phyloP scores from a whole-genome alignment of 148 eudicot species.

The Cornus florida region DNA sequence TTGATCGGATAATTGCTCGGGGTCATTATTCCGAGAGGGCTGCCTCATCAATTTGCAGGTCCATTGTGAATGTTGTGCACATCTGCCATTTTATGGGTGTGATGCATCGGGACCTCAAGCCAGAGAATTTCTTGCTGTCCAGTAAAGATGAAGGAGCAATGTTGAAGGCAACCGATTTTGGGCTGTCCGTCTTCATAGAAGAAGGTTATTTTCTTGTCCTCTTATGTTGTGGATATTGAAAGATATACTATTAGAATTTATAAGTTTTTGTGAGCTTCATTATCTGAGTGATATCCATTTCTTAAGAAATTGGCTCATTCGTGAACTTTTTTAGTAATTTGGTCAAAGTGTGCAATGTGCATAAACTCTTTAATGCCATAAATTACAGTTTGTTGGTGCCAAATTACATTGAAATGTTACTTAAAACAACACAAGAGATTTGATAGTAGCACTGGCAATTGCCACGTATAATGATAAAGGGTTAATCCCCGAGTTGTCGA shows the following conservation, averaged over 20 bases:
- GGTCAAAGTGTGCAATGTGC: not conserved
- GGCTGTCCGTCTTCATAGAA: conserved; percentile 82
- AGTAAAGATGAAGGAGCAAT: conserved; percentile 58
- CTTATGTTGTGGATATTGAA: not conserved
- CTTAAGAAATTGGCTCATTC: not conserved
- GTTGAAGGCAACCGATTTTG: conserved; percentile 91
- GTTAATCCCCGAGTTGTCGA: too few relatives aligned
- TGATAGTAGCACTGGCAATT: not conserved
- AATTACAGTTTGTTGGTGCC: not conserved
- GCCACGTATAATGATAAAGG: not conserved
- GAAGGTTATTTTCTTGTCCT: conserved; percentile 57
- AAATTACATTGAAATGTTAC: not conserved
- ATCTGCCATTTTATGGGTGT: conserved; percentile 95
- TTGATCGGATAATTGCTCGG: conserved; percentile 82
- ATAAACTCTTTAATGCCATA: too few relatives aligned
- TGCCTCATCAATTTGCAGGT: conserved; percentile 62
- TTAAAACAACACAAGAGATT: not conserved
- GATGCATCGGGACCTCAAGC: conserved; percentile 94
- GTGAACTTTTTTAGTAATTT: not conserved
- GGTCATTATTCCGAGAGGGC: conserved; percentile 81
- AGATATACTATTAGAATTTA: not conserved
- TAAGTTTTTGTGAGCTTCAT: not conserved
- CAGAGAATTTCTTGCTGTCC: conserved; percentile 85
- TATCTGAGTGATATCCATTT: too few relatives aligned
- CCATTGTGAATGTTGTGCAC: conserved; percentile 81